These are phyloP conservation scores for Zygosaccharomyces bailii DNA, from an alignment of 805 yeast genomes.

Conservation along the genomic window DNA sequence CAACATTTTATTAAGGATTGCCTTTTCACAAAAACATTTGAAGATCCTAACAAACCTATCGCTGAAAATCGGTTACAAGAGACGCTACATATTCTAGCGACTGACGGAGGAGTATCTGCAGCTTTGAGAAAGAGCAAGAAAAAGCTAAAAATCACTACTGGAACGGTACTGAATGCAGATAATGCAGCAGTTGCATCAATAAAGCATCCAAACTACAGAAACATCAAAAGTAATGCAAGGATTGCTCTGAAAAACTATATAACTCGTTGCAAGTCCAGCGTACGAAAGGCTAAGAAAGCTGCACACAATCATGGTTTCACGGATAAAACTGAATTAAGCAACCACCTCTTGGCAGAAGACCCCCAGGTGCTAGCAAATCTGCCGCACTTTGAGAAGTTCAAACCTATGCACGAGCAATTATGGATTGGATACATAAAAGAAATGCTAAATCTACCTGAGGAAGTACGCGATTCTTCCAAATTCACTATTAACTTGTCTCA, in stretches of 20 bases:
- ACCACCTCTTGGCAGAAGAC: conserved; percentile 23
- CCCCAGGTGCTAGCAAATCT: conserved; percentile 21
- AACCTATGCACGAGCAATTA: conserved; percentile 49
- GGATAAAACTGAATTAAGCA: conserved; percentile 22
- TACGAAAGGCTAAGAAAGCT: conserved; percentile 29
- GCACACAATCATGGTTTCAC: conserved; percentile 19
- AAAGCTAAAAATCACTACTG: conserved; percentile 14
- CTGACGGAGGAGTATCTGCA: conserved; percentile 33
- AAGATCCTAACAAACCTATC: conserved; percentile 31
- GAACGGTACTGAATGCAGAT: conserved; percentile 8
- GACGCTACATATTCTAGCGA: conserved; percentile 34
- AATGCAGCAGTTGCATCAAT: conserved; percentile 2
- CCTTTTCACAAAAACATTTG: conserved; percentile 29
- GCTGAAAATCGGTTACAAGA: conserved; percentile 34
- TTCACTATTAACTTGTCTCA: conserved; percentile 27
- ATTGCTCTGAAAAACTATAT: conserved; percentile 31
- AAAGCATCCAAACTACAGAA: conserved; percentile 26
- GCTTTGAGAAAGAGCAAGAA: conserved; percentile 24
- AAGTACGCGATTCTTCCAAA: conserved; percentile 15
- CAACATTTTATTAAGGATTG: conserved; percentile 32
- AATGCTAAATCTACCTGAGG: conserved; percentile 42
- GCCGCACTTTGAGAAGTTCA: conserved; percentile 49
- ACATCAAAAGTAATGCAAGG: conserved; percentile 33
- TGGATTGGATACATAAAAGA: conserved; percentile 73
- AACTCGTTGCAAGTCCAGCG: conserved; percentile 22